phyloP scores from a whole-genome alignment of 1,139 yeast genomes.

The Tardiomyces depauwii region DNA sequence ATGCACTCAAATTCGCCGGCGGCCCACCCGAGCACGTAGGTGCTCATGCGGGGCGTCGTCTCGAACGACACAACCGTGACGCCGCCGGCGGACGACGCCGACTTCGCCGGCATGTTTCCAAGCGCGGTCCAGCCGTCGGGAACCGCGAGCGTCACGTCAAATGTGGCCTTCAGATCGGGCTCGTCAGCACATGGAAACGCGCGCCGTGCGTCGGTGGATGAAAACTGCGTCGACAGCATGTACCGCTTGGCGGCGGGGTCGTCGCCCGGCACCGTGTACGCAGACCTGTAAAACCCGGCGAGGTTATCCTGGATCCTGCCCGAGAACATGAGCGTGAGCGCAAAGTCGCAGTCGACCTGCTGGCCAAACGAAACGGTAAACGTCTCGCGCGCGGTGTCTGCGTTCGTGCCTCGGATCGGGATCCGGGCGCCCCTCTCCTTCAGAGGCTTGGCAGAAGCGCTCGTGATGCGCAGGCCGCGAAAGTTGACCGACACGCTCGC shows the following conservation, averaged over 20 bases:
- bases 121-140: slow-evolving; percentile 46
- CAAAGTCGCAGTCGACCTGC: slow-evolving; percentile 43
- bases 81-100: slow-evolving; percentile 31
- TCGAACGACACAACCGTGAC: slow-evolving; percentile 37
- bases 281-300: slow-evolving; percentile 77
- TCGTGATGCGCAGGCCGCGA: slow-evolving; percentile 47
- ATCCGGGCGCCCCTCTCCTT: slow-evolving; percentile 27
- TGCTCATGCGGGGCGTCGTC: slow-evolving; percentile 67
- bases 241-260: slow-evolving; percentile 33
- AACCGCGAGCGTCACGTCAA: slow-evolving; percentile 43
- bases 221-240: slow-evolving; percentile 75
- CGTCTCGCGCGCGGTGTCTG: slow-evolving; percentile 44
- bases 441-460: slow-evolving; percentile 6
- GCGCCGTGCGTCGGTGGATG: slow-evolving; percentile 75
- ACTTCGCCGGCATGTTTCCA: slow-evolving; percentile 59
- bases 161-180: slow-evolving; percentile 66
- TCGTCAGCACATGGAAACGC: slow-evolving; percentile 81
- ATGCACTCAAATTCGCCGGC: slow-evolving; percentile 71
- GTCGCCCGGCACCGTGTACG: slow-evolving; percentile 51
- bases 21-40: slow-evolving; percentile 72
- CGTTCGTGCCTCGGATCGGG: slow-evolving; percentile 41
- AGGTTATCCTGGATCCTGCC: slow-evolving; percentile 39
- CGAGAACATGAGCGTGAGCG: slow-evolving; percentile 43
- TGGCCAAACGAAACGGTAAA: slow-evolving; percentile 35
- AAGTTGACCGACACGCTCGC: slow-evolving; percentile 45